phyloP scores from a whole-genome alignment of 129 eudicot species.

The Oenanthe sinensis region DNA sequence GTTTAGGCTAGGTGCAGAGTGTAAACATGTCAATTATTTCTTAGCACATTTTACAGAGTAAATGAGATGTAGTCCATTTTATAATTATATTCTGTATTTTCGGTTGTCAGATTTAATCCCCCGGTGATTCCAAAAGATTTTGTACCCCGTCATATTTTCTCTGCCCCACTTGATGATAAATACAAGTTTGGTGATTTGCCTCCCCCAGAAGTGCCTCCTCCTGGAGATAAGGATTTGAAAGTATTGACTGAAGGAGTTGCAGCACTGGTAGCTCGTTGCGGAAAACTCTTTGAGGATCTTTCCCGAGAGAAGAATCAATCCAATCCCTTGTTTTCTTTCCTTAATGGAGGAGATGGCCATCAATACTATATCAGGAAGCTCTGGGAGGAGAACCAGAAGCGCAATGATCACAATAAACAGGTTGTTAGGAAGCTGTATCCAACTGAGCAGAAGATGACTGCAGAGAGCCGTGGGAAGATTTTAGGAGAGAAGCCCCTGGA shows the following conservation, averaged over 20 bases:
- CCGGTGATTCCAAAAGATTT: constrained; percentile 81
- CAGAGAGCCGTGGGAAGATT: constrained; percentile 80
- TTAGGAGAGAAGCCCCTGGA: constrained; percentile 89
- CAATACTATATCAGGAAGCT: constrained; percentile 76
- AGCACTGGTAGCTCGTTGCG: constrained; percentile 89
- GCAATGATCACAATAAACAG: constrained; percentile 38
- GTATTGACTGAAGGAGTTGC: constrained; percentile 89
- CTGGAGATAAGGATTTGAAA: constrained; percentile 66
- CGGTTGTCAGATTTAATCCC: constrained; percentile 68
- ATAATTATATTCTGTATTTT: not conserved
- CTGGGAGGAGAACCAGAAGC: constrained; percentile 88
- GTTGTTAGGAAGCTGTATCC: constrained; percentile 39
- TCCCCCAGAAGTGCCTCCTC: constrained; percentile 79
- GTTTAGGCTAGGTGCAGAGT: not conserved
- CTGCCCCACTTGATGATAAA: constrained; percentile 41
- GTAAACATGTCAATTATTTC: not conserved
- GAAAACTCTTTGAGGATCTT: constrained; percentile 89
- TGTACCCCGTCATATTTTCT: constrained; percentile 67
- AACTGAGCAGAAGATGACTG: constrained; percentile 60
- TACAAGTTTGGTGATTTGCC: constrained; percentile 33
- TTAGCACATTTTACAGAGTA: not conserved
- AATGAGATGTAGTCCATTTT: not conserved
- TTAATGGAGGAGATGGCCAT: constrained; percentile 75
- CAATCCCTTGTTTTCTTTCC: constrained; percentile 73
- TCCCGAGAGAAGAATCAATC: constrained; percentile 87